Evolutionary conservation across 75 land plant species (phyloP), one percentile per base, ranked within the genome.

Genomic region (Gnetum montanum): DNA sequence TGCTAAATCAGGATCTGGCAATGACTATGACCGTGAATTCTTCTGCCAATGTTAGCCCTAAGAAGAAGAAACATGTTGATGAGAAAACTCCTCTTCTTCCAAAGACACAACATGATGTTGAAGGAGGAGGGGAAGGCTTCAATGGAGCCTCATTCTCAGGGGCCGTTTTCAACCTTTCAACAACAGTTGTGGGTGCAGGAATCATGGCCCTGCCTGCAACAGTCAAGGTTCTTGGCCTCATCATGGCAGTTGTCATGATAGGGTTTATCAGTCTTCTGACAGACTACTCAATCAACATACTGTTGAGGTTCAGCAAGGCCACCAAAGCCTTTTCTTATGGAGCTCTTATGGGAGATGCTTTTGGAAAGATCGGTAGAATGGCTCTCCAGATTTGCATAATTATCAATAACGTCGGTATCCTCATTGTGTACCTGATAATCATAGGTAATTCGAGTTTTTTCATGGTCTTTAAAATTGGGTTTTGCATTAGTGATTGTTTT

Each of bases 171-270:
- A 91, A 88, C 58, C 76, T 91, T 25, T 86, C 87, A n/a, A 91
- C 93, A 13, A 83, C 82, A 28, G 58, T 88, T 2, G 86, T 92
- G 31, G 97, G 97, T 1, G 97, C 97, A 31, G 94, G 97, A 11
- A 92, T 92, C 69, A 88, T 92, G 94, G 85, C 90, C 1, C 71
- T 92, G 7, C 97, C 97, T 18, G 89, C 97, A 7, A 73, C 86
- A 20, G 40, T 86, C 37, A 69, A 71, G 57, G 76, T 75, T 2
- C 37, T 86, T 31, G 90, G 97, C 1, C 28, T 81, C 35, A 24
- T 79, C 10, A 73, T 78, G 2, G 89, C 79, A 0, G n/a, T 76
- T 23, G 11, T 71, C 46, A 31, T 70, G 46, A 81, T 92, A 57
- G 31, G 79, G 7, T 6, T 84, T 7, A 66, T 47, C 6, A 81